Evolutionary conservation across 805 yeast genomes (phyloP).

Genomic region (Metschnikowia lachancei): DNA sequence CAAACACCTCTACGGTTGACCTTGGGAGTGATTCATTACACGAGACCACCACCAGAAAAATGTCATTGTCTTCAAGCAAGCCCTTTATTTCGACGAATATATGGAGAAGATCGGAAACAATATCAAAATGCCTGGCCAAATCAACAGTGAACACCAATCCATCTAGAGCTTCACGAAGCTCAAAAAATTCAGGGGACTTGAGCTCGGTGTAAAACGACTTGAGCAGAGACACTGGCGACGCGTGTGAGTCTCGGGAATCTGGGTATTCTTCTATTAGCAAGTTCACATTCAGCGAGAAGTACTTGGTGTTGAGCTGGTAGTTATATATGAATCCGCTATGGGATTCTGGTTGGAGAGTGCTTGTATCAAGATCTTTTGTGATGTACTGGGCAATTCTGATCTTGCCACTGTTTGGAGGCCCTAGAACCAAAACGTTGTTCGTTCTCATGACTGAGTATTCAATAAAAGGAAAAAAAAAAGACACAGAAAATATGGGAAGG

Average conservation of each 20-base stretch:
- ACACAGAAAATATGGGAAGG: too few relatives aligned
- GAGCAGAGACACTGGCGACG: constrained; percentile 11
- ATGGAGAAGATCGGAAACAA: constrained; percentile 22
- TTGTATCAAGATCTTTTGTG: constrained; percentile 28
- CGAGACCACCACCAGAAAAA: constrained; percentile 39
- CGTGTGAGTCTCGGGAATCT: constrained; percentile 17
- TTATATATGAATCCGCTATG: constrained; percentile 36
- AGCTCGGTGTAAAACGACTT: constrained; percentile 43
- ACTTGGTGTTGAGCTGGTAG: constrained; percentile 29
- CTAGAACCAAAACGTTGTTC: constrained; percentile 46
- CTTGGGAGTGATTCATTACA: neutral
- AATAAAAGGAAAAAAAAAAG: neutral
- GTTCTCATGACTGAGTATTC: constrained; percentile 4
- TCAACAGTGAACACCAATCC: constrained; percentile 46
- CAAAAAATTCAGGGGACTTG: constrained; percentile 33
- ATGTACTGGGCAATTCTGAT: constrained; percentile 29
- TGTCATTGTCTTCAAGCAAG: constrained; percentile 22
- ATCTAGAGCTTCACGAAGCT: constrained; percentile 45
- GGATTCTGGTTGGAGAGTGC: constrained; percentile 31
- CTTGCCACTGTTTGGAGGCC: constrained; percentile 44
- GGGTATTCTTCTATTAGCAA: constrained; percentile 40
- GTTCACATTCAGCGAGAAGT: constrained; percentile 30
- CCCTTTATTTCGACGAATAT: constrained; percentile 9
- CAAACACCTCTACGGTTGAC: constrained; percentile 27
- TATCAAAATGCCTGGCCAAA: constrained; percentile 17